These are phyloP conservation scores for Cucurbita maxima DNA, from an alignment of 306 rosid genomes.

Conservation along the genomic window DNA sequence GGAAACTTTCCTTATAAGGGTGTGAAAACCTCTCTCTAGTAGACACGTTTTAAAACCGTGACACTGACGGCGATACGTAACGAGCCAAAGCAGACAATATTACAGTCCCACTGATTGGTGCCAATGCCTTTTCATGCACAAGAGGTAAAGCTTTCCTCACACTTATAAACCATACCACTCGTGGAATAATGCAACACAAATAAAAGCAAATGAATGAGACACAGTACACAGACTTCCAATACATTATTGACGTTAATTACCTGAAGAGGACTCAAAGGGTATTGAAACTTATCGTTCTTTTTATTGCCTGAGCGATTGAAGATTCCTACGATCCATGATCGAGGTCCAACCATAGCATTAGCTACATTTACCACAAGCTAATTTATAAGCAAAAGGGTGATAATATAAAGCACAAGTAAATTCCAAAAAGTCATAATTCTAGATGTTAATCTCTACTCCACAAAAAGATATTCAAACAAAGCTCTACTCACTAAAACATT, in stretches of 20 bases:
- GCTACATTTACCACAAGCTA: slow-evolving; percentile 37
- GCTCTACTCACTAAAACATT: slow-evolving; percentile 64
- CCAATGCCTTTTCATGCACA: not conserved
- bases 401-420: not conserved
- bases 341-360: slow-evolving; percentile 91
- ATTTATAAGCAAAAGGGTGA: slow-evolving; percentile 14
- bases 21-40: no score
- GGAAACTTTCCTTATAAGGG: no score
- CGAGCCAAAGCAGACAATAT: no score
- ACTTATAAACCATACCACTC: not conserved
- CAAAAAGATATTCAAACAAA: slow-evolving; percentile 4
- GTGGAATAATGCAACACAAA: not conserved
- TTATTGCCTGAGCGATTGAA: slow-evolving; percentile 38
- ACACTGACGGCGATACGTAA: no score
- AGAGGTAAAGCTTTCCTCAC: not conserved
- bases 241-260: slow-evolving; percentile 15
- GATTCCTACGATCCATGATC: slow-evolving; percentile 86
- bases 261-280: slow-evolving; percentile 55
- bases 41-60: no score
- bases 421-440: not conserved
- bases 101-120: not conserved
- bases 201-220: not conserved
- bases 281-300: slow-evolving; percentile 38
- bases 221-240: slow-evolving; percentile 4
- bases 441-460: not conserved